Evolutionary conservation across 768 basidiomycete species (phyloP), one percentile per base, ranked within the genome.

Genomic region (Antrodiella citrinella): DNA sequence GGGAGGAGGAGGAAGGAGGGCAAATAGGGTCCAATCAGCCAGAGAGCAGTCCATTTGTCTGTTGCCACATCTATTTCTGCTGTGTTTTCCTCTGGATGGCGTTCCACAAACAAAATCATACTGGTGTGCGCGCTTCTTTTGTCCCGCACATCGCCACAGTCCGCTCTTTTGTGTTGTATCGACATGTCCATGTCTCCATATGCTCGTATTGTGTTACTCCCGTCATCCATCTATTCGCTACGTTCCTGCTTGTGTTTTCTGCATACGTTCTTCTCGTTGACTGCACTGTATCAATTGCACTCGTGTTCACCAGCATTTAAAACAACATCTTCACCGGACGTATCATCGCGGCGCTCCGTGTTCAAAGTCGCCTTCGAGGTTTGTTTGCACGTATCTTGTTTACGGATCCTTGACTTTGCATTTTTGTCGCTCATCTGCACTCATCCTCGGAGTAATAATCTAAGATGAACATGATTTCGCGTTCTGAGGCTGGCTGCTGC

Each of bases 261-360:
- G 41, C 41, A 43, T 43, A 22, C 15, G n/a, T 18, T 43, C 41
- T 5, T 22, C 41, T n/a, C 41, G 21, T 9, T 43, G 41, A 43
- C 21, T 22, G 41, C 41, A 43, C 41, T 43, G 41, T 43, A 43
- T 43, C 41, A 43, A 43, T 43, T 10, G n/a, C 41, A 43, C 21
- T 43, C 30, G 15, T 35, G 30, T 35, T 35, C 30, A 35, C 30
- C 15, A 35, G 7, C 30, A 35, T 35, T n/a, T n/a, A n/a, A n/a
- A n/a, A n/a, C n/a, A n/a, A n/a, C n/a, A n/a, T n/a, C n/a, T n/a
- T n/a, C n/a, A n/a, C n/a, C n/a, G n/a, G n/a, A n/a, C n/a, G n/a
- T n/a, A n/a, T n/a, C n/a, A n/a, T n/a, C n/a, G n/a, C n/a, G n/a
- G n/a, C n/a, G n/a, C n/a, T n/a, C n/a, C n/a, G n/a, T n/a, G n/a